These are phyloP conservation scores for Acacia acuminata DNA, from an alignment of 306 rosid species.

Conservation along the genomic window DNA sequence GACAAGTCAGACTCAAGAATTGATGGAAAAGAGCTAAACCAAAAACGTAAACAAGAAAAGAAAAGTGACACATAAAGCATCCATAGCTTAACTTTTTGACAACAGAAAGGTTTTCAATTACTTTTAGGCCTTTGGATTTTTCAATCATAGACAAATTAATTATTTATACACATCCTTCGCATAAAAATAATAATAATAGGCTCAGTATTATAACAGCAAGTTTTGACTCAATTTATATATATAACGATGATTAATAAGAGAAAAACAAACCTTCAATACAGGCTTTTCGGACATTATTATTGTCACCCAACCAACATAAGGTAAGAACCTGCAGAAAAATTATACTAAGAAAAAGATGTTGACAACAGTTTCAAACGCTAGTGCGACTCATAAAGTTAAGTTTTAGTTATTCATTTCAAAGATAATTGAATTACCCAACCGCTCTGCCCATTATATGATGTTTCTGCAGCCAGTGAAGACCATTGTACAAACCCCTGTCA, in stretches of 20 bases:
- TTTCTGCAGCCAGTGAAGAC: slow-evolving; percentile 67
- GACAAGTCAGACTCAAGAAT: slow-evolving; percentile 10
- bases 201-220: not conserved
- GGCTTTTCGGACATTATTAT: slow-evolving; percentile 77
- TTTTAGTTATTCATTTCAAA: not conserved
- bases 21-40: not conserved
- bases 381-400: not conserved
- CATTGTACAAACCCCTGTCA: slow-evolving; percentile 64
- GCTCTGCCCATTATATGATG: slow-evolving; percentile 81
- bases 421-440: slow-evolving; percentile 50
- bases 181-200: not conserved
- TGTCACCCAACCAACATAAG: slow-evolving; percentile 69
- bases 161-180: no score
- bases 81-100: not conserved
- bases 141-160: not conserved
- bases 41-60: not conserved
- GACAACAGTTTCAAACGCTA: not conserved
- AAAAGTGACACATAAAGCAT: not conserved
- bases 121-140: not conserved
- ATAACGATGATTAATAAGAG: not conserved
- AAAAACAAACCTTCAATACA: slow-evolving; percentile 64
- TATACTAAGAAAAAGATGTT: not conserved
- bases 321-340: slow-evolving; percentile 62
- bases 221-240: not conserved
- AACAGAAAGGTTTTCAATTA: not conserved